Percentiles rank a stretch among this genome's conserved stretches.
These are phyloP conservation scores for Trichoderma asperellum DNA, from an alignment of 2,329 filamentous ascomycete genomes.

Conservation along the genomic window DNA sequence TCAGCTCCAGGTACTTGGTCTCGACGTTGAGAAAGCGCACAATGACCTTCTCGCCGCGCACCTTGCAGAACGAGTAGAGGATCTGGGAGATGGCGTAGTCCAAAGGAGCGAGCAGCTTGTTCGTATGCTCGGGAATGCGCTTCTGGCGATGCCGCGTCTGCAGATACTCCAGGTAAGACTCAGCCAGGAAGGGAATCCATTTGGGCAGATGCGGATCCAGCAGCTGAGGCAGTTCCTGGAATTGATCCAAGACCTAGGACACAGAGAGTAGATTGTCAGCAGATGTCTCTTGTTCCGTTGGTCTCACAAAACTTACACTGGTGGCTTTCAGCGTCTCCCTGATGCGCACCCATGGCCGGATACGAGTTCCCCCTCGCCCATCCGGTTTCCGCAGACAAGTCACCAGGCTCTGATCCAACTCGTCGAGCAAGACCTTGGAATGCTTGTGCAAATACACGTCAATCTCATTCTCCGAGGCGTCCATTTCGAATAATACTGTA, in stretches of 20 bases:
- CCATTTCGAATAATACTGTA: constrained; percentile 49
- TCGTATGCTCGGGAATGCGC: constrained; percentile 38
- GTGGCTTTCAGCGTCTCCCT: constrained; percentile 55
- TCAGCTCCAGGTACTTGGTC: constrained; percentile 77
- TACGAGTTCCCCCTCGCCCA: constrained; percentile 46
- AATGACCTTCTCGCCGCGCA: constrained; percentile 90
- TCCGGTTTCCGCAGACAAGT: constrained; percentile 58
- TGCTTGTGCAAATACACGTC: constrained; percentile 66
- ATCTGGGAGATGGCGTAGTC: constrained; percentile 75
- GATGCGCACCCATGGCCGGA: constrained; percentile 55
- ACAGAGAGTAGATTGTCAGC: background rate
- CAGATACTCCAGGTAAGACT: constrained; percentile 74
- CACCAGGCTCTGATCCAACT: constrained; percentile 58
- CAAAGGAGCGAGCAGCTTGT: constrained; percentile 57
- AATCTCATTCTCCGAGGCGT: constrained; percentile 61
- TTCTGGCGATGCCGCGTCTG: constrained; percentile 49
- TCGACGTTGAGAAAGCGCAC: constrained; percentile 90
- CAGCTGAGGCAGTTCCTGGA: constrained; percentile 93
- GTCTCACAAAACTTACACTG: constrained; percentile 44
- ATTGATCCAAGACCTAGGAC: constrained; percentile 71
- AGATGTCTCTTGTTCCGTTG: background rate
- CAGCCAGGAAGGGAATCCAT: constrained; percentile 74
- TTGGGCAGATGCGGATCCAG: constrained; percentile 80
- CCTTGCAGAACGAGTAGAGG: constrained; percentile 90
- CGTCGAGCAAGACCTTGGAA: constrained; percentile 61